phyloP scores from a whole-genome alignment of 2,329 filamentous ascomycete genomes.

The Zelopaecilomyces penicillatus region DNA sequence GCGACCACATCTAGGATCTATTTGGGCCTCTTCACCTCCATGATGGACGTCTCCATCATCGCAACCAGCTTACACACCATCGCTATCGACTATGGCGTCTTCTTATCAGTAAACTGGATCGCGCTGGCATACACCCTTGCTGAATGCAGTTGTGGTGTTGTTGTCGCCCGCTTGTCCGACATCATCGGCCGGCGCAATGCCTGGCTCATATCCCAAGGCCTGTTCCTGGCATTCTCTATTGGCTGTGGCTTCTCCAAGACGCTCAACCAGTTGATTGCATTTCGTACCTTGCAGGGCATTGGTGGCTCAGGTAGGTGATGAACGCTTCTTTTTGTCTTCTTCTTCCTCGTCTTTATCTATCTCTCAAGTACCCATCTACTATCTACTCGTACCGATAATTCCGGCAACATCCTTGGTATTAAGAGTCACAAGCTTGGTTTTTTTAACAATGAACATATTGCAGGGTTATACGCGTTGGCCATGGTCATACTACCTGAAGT shows the following conservation, averaged over 20 bases:
- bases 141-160: not conserved
- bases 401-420: no score
- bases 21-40: not conserved
- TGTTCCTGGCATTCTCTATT: not conserved
- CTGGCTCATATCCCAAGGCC: not conserved
- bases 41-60: not conserved
- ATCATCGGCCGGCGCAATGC: not conserved
- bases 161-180: not conserved
- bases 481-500: not conserved
- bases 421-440: no score
- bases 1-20: not conserved
- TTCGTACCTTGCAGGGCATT: not conserved
- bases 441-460: not conserved
- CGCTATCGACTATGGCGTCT: not conserved
- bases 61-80: not conserved
- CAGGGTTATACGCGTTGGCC: not conserved
- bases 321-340: no score
- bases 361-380: no score
- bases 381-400: no score
- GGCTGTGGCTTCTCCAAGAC: not conserved
- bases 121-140: not conserved
- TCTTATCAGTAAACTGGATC: not conserved
- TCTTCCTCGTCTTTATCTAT: no score
- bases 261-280: not conserved
- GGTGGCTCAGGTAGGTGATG: not conserved